Conservation (phyloP, 2,329 filamentous ascomycete species). For the Ceratocystis smalleyi region DNA sequence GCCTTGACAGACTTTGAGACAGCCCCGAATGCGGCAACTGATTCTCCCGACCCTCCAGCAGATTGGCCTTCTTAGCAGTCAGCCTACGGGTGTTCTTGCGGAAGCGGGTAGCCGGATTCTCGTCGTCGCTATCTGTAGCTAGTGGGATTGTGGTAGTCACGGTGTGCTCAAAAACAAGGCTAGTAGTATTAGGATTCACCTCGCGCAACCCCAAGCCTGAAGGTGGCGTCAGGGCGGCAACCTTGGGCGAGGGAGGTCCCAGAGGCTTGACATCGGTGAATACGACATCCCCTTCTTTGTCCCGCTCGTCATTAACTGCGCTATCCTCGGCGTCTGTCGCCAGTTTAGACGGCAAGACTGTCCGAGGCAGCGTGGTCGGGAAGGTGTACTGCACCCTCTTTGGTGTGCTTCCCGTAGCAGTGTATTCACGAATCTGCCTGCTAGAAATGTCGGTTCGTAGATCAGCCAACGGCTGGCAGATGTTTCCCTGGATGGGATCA, state of each 20-base stretch:
- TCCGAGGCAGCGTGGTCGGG: constrained; percentile 62
- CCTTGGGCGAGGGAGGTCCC: not conserved
- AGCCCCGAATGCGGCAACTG: not conserved
- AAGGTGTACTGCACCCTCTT: constrained; percentile 70
- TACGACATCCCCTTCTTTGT: constrained; percentile 28
- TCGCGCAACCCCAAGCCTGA: constrained; percentile 34
- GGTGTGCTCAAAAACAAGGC: constrained; percentile 7
- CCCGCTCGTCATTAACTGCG: constrained; percentile 21
- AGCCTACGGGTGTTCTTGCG: not conserved
- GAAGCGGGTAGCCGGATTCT: not conserved
- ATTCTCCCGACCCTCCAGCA: constrained; percentile 13
- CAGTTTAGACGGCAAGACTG: constrained; percentile 35
- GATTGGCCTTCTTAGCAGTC: constrained; percentile 13
- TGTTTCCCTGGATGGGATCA: constrained; percentile 39
- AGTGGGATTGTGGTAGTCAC: constrained; percentile 14
- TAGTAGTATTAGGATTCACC: constrained; percentile 33
- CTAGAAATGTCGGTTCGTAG: constrained; percentile 54
- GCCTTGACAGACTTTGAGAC: not conserved
- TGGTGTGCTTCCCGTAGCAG: constrained; percentile 72
- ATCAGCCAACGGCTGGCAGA: constrained; percentile 54
- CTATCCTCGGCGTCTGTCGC: constrained; percentile 26
- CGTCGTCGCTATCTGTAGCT: not conserved
- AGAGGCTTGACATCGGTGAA: constrained; percentile 27
- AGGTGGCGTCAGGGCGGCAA: constrained; percentile 20
- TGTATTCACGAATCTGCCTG: constrained; percentile 60